Conservation (phyloP, 2,329 filamentous ascomycete genomes). For the Penicillium frequentans region DNA sequence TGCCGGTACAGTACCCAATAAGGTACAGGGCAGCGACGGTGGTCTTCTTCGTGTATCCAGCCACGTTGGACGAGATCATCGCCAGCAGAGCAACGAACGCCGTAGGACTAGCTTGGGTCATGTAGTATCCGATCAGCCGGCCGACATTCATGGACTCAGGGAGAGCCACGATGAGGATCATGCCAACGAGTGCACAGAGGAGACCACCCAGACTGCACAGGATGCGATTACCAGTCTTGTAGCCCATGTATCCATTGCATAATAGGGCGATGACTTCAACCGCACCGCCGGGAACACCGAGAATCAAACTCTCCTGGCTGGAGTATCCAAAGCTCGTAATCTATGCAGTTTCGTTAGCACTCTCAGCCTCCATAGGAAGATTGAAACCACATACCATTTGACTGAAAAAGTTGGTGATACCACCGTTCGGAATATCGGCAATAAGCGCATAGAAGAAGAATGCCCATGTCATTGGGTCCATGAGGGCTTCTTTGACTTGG, state of each 20-base stretch:
- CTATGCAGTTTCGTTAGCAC: conserved; percentile 11
- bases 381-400: conserved; percentile 44
- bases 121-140: conserved; percentile 64
- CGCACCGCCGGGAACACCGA: conserved; percentile 65
- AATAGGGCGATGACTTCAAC: conserved; percentile 63
- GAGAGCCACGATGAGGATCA: conserved; percentile 64
- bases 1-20: conserved; percentile 53
- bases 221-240: conserved; percentile 58
- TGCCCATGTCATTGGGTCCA: conserved; percentile 61
- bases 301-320: conserved; percentile 60
- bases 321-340: conserved; percentile 67
- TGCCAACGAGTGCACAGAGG: conserved; percentile 56
- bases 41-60: conserved; percentile 56
- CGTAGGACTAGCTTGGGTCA: conserved; percentile 61
- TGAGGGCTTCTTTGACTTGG: conserved; percentile 62
- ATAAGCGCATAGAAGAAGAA: conserved; percentile 59
- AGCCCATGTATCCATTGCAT: conserved; percentile 57
- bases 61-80: conserved; percentile 62
- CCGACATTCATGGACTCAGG: conserved; percentile 59
- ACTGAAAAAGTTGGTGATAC: conserved; percentile 62
- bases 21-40: conserved; percentile 52
- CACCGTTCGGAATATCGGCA: conserved; percentile 60
- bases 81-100: conserved; percentile 65
- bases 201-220: conserved; percentile 57
- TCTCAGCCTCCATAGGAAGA: too few relatives aligned